A percentile compares a stretch with the other conserved stretches of the same genome.
Evolutionary conservation across 306 rosid species (phyloP).

Genomic region (Rosa persica): DNA sequence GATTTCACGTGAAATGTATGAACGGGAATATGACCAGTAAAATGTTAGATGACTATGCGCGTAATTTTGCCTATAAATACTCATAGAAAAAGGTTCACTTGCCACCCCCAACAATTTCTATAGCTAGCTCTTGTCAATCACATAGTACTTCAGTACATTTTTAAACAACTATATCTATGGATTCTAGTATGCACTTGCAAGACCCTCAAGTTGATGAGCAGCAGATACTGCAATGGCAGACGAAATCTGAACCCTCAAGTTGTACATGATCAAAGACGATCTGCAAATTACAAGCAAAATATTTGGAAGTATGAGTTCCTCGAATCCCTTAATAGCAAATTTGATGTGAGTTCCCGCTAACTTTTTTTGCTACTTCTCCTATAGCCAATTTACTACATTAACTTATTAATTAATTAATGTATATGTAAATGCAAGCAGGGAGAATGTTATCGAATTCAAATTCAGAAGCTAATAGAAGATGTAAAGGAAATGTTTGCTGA

Average conservation of each 20-base stretch:
- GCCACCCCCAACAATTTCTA: background rate
- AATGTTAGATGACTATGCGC: background rate
- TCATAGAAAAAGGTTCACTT: background rate
- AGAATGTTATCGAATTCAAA: slow-evolving; percentile 22
- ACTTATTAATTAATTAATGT: background rate
- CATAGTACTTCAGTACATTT: background rate
- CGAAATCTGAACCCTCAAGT: background rate
- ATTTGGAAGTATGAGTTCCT: slow-evolving; percentile 52
- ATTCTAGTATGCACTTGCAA: background rate
- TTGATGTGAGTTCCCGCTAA: slow-evolving; percentile 32
- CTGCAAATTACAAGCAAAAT: slow-evolving; percentile 58
- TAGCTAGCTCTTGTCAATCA: background rate
- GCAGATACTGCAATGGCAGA: background rate
- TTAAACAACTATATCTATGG: background rate
- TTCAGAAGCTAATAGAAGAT: slow-evolving; percentile 26
- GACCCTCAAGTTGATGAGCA: background rate
- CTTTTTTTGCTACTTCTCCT: background rate
- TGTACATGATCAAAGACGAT: slow-evolving; percentile 28
- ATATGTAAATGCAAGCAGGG: slow-evolving; percentile 26
- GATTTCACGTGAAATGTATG: background rate
- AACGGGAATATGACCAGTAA: background rate
- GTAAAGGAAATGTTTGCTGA: slow-evolving; percentile 27
- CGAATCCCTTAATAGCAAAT: slow-evolving; percentile 41
- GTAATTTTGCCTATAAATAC: background rate
- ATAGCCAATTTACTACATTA: background rate